phyloP scores from a whole-genome alignment of 129 eudicot genomes.

The Calendula officinalis region DNA sequence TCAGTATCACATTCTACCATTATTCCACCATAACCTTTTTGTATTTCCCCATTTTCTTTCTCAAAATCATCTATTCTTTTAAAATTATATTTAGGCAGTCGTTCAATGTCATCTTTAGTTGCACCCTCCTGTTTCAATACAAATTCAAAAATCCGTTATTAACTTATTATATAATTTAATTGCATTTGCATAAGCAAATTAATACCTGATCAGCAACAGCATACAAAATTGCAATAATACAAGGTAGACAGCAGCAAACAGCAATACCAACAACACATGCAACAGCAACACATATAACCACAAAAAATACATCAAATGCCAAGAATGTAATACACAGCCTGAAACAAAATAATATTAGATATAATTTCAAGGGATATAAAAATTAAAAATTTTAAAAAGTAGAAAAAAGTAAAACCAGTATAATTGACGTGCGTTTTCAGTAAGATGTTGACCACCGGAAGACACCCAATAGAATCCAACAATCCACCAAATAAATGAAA shows the following conservation, averaged over 20 bases:
- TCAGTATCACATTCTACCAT: constrained; percentile 83
- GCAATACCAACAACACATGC: constrained; percentile 91
- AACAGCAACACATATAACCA: constrained; percentile 74
- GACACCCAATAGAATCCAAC: constrained; percentile 94
- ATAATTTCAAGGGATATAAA: neutral
- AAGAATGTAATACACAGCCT: constrained; percentile 86
- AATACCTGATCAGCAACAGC: constrained; percentile 93
- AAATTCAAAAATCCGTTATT: neutral
- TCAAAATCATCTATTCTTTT: constrained; percentile 63
- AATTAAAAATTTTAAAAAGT: neutral
- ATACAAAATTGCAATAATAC: constrained; percentile 80
- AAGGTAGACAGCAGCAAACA: constrained; percentile 91
- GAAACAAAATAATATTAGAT: constrained; percentile 26
- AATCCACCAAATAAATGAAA: constrained; percentile 96
- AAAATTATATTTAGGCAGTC: constrained; percentile 69
- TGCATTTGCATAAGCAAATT: neutral
- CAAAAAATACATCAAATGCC: constrained; percentile 93
- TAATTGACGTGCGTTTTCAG: constrained; percentile 68
- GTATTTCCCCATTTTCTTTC: constrained; percentile 80
- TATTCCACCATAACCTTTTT: constrained; percentile 80
- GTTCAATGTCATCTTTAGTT: constrained; percentile 65
- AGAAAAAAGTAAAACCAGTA: constrained; percentile 63
- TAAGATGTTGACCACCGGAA: constrained; percentile 58
- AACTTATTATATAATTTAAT: too few relatives aligned
- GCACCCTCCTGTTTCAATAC: constrained; percentile 75